Evolutionary conservation across 2,329 filamentous ascomycete genomes (phyloP), one percentile per base, ranked within the genome.

Genomic region (Botrytis medusae): DNA sequence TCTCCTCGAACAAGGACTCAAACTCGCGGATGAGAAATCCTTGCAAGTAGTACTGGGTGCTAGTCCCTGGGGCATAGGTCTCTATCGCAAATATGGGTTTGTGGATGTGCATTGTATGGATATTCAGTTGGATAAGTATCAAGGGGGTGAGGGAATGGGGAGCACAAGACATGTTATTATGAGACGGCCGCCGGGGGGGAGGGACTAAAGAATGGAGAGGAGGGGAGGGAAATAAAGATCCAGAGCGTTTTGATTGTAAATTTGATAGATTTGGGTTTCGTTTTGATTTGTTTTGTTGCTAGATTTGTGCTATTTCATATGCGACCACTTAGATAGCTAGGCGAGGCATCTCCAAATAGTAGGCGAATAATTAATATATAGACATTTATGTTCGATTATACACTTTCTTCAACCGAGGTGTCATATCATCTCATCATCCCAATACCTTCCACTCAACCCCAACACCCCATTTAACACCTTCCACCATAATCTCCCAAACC

Each of bases 381-480:
- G 20, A 16, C 16, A 64, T 34, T 32, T 16, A 22, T 67, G 34
- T 73, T 32, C 34, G 32, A 62, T 51, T 25, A 63, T 40, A 29
- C 34, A 25, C 63, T 54, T 22, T 34, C n/a, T 51, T 40, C 42
- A 37, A 44, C 62, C 20, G 4, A 37, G 4, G n/a, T 18, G 16
- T n/a, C 67, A n/a, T 42, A 20, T 29, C n/a, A 73, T 62, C 54
- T 60, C 46, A 69, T 77, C 68, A 76, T 60, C 32, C 57, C 44
- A 81, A 75, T 61, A 80, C 77, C 73, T 79, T 79, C 81, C 81
- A 82, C 46, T 80, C 77, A 73, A 80, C 79, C 67, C 79, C 80
- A 76, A 82, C 78, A n/a, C 79, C 77, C 80, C 80, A 82, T 75
- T 77, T 80, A 64, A 74, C 75, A 4, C 77, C 79, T 8, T 80